A percentile compares a stretch with the other conserved stretches of the same genome.
Evolutionary conservation across 208 protist genomes (phyloP).

Genomic region (Phytomonas serpens): DNA sequence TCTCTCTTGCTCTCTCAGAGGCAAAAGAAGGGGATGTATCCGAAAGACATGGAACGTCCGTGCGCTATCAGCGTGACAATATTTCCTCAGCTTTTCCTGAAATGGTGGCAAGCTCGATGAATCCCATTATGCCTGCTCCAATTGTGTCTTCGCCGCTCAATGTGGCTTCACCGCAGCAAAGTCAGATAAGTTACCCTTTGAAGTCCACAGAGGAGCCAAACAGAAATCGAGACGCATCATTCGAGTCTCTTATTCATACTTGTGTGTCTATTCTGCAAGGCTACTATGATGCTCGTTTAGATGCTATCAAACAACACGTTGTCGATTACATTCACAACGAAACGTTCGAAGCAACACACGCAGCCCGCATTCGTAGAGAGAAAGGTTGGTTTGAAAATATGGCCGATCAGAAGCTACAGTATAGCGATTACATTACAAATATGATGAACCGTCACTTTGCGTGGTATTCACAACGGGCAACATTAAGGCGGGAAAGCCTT

Average conservation of each 20-base stretch:
- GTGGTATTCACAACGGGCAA: constrained; percentile 15
- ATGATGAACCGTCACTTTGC: constrained; percentile 18
- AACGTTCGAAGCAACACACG: constrained; percentile 19
- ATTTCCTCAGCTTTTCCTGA: neutral
- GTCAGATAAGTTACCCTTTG: neutral
- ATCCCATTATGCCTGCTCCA: neutral
- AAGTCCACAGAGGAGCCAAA: neutral
- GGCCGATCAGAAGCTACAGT: constrained; percentile 12
- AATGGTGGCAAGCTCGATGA: neutral
- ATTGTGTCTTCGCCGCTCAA: neutral
- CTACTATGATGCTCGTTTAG: constrained; percentile 18
- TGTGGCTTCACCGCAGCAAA: neutral
- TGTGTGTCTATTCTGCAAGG: constrained; percentile 9
- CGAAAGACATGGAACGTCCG: neutral
- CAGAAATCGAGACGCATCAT: neutral
- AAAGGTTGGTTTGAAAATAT: constrained; percentile 16
- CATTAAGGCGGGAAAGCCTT: constrained; percentile 8
- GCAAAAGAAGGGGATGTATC: neutral
- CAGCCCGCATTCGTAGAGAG: constrained; percentile 13
- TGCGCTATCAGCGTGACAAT: neutral
- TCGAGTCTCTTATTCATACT: neutral
- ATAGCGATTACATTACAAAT: constrained; percentile 16
- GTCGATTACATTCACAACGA: constrained; percentile 27
- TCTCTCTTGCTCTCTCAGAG: neutral
- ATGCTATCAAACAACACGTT: constrained; percentile 15